These are phyloP conservation scores for Linaria vulgaris DNA, from an alignment of 257 asterid species.

Conservation along the genomic window DNA sequence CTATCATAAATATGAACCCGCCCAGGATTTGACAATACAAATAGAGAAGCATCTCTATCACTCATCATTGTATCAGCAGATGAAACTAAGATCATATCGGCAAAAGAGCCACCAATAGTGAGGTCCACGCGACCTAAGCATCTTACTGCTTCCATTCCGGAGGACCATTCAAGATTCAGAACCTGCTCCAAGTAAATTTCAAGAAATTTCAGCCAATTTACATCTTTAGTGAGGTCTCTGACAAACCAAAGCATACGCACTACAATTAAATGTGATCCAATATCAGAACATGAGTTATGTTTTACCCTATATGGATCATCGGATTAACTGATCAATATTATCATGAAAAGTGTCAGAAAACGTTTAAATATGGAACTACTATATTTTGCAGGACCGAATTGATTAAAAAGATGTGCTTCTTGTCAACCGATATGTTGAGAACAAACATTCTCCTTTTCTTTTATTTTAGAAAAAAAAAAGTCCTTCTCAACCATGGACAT, in stretches of 20 bases:
- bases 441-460: background rate
- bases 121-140: slow-evolving; percentile 71
- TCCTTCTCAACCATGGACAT: background rate
- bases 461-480: slow-evolving; percentile 6
- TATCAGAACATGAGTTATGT: background rate
- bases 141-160: slow-evolving; percentile 69
- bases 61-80: slow-evolving; percentile 46
- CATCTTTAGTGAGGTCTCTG: slow-evolving; percentile 16
- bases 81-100: slow-evolving; percentile 69
- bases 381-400: slow-evolving; percentile 11
- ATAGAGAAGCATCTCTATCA: slow-evolving; percentile 48
- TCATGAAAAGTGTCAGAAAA: slow-evolving; percentile 14
- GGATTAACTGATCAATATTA: no score
- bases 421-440: background rate
- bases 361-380: background rate
- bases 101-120: slow-evolving; percentile 73
- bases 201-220: slow-evolving; percentile 21
- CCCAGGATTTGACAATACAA: slow-evolving; percentile 75
- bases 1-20: slow-evolving; percentile 53
- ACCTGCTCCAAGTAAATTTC: slow-evolving; percentile 45
- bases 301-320: background rate
- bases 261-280: background rate
- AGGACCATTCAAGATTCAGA: slow-evolving; percentile 73
- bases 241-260: background rate
- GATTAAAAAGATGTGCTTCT: background rate